Percentiles rank a stretch among this genome's conserved stretches.
Evolutionary conservation across 202 grass and related monocot genomes (phyloP).

Genomic region (Thinopyrum obtusiflorum): DNA sequence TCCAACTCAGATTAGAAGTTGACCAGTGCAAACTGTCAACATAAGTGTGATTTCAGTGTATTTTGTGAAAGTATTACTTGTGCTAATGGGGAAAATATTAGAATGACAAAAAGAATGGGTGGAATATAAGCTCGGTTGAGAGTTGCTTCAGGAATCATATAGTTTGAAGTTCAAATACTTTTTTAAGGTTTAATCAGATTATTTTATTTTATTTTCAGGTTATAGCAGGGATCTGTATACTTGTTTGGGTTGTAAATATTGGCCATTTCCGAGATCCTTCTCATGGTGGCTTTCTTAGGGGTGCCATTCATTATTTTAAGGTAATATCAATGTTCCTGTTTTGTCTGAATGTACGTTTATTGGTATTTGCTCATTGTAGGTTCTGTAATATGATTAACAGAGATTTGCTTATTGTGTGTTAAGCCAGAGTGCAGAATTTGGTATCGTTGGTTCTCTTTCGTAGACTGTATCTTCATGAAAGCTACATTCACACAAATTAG

Average conservation of each 20-base stretch:
- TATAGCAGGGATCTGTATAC: constrained; percentile 95
- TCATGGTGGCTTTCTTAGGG: constrained; percentile 92
- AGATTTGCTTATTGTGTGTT: background rate
- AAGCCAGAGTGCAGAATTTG: constrained; percentile 16
- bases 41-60: background rate
- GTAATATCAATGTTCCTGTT: constrained; percentile 35
- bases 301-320: constrained; percentile 99
- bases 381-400: background rate
- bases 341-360: constrained; percentile 4
- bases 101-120: background rate
- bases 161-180: background rate
- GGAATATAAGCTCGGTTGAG: background rate
- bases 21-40: background rate
- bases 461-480: constrained; percentile 20
- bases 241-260: constrained; percentile 99
- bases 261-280: constrained; percentile 93
- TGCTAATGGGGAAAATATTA: background rate
- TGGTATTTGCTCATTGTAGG: constrained; percentile 12
- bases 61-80: constrained; percentile 7
- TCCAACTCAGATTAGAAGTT: background rate
- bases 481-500: background rate
- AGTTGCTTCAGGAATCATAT: background rate
- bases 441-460: background rate
- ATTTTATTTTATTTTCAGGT: constrained; percentile 56
- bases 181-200: background rate